Percentiles rank a stretch among this genome's conserved stretches.
Conservation (phyloP, 2,329 filamentous ascomycete species). For the Colletotrichum falcatum region DNA sequence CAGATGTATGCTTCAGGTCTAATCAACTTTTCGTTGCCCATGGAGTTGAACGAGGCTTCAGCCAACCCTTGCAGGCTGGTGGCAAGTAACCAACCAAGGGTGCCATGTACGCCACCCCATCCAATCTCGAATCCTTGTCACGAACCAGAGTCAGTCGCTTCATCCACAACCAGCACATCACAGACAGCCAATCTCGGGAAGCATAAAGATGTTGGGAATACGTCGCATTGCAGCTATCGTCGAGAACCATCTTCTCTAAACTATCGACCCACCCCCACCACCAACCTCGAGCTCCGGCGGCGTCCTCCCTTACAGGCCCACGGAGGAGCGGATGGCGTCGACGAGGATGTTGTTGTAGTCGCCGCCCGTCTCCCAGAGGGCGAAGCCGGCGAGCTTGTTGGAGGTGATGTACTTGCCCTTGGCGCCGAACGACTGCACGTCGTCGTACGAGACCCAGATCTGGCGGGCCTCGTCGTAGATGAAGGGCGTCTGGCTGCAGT, state of each 20-base stretch:
- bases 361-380: slow-evolving; percentile 35
- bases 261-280: background rate
- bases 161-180: background rate
- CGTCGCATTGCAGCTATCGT: slow-evolving; percentile 6
- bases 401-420: slow-evolving; percentile 34
- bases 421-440: slow-evolving; percentile 20
- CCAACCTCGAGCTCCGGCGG: too few species aligned
- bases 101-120: too few species aligned
- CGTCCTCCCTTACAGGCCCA: slow-evolving; percentile 21
- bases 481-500: slow-evolving; percentile 38
- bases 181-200: too few species aligned
- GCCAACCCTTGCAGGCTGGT: background rate
- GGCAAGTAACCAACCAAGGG: background rate
- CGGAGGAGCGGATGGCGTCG: slow-evolving; percentile 30
- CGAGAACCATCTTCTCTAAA: slow-evolving; percentile 3
- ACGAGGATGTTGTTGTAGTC: slow-evolving; percentile 37
- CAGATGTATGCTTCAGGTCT: background rate
- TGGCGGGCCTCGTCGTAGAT: slow-evolving; percentile 31
- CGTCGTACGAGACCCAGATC: slow-evolving; percentile 39
- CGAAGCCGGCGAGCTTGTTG: slow-evolving; percentile 30
- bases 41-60: background rate
- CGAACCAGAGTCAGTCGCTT: background rate
- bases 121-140: background rate
- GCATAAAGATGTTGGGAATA: background rate
- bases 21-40: background rate